Evolutionary conservation across 2,329 filamentous ascomycete species (phyloP).

Genomic region (Fusarium nygamai): DNA sequence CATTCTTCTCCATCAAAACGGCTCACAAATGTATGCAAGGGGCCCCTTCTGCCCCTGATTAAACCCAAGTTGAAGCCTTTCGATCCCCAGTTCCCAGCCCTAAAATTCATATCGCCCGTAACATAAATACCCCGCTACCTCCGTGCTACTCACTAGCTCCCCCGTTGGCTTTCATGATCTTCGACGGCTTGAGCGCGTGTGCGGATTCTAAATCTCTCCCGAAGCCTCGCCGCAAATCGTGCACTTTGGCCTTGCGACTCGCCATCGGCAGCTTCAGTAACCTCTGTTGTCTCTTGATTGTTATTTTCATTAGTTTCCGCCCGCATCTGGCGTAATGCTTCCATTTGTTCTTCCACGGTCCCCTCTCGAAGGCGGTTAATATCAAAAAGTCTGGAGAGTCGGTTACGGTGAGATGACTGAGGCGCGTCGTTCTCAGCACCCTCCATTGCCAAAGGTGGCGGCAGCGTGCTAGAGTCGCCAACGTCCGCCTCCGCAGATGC

Average conservation of each 20-base stretch:
- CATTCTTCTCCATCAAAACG: slow-evolving; percentile 5
- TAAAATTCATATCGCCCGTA: not conserved
- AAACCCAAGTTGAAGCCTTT: not conserved
- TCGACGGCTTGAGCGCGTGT: slow-evolving; percentile 55
- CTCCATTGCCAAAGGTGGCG: slow-evolving; percentile 56
- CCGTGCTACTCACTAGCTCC: not conserved
- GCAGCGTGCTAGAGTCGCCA: slow-evolving; percentile 42
- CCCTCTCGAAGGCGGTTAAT: slow-evolving; percentile 66
- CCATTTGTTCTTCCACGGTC: slow-evolving; percentile 70
- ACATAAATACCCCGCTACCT: not conserved
- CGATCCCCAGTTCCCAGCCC: not conserved
- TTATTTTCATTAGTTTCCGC: slow-evolving; percentile 38
- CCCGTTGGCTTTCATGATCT: slow-evolving; percentile 21
- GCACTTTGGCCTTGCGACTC: slow-evolving; percentile 54
- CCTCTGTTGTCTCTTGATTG: slow-evolving; percentile 22
- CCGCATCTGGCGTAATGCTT: slow-evolving; percentile 61
- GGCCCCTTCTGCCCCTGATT: not conserved
- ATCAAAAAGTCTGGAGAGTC: slow-evolving; percentile 65
- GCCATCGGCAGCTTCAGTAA: slow-evolving; percentile 37
- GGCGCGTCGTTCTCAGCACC: slow-evolving; percentile 47
- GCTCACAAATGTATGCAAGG: not conserved
- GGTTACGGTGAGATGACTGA: slow-evolving; percentile 52
- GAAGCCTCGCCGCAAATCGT: slow-evolving; percentile 59
- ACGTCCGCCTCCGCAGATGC: slow-evolving; percentile 27
- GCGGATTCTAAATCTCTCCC: slow-evolving; percentile 63